These are phyloP conservation scores for Solanum clarkiae DNA, from an alignment of 257 asterid genomes.

Conservation along the genomic window DNA sequence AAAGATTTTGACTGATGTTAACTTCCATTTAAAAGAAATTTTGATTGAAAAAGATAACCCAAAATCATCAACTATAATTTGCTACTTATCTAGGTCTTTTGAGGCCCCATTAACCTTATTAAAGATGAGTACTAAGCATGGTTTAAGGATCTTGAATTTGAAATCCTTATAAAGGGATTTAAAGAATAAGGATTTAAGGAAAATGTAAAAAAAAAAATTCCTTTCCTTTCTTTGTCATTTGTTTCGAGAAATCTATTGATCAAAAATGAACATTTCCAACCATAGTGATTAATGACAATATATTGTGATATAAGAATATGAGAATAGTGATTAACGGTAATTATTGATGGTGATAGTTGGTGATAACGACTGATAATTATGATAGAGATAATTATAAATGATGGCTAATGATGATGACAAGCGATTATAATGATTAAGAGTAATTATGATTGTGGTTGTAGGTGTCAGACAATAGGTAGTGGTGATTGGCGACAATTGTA, in stretches of 20 bases:
- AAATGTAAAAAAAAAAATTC: too few species aligned
- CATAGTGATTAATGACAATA: too few species aligned
- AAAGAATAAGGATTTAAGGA: neutral
- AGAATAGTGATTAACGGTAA: neutral
- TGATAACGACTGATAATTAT: too few species aligned
- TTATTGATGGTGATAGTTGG: neutral
- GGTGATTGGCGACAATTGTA: neutral
- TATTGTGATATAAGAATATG: neutral
- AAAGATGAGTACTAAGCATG: conserved; percentile 11
- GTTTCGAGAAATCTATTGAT: too few species aligned
- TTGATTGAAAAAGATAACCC: conserved; percentile 11
- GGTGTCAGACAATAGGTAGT: neutral
- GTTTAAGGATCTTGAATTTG: neutral
- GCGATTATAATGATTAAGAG: neutral
- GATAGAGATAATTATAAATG: too few species aligned
- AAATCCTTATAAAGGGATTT: neutral
- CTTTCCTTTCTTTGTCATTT: too few species aligned
- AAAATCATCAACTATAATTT: conserved; percentile 7
- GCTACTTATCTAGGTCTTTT: conserved; percentile 3
- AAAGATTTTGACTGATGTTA: conserved; percentile 1
- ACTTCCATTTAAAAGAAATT: neutral
- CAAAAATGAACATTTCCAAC: too few species aligned
- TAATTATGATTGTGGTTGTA: neutral
- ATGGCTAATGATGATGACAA: neutral
- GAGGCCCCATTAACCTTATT: conserved; percentile 6